Conservation (phyloP, 225 moss, liverwort and hornwort genomes). For the Neckera pumila region DNA sequence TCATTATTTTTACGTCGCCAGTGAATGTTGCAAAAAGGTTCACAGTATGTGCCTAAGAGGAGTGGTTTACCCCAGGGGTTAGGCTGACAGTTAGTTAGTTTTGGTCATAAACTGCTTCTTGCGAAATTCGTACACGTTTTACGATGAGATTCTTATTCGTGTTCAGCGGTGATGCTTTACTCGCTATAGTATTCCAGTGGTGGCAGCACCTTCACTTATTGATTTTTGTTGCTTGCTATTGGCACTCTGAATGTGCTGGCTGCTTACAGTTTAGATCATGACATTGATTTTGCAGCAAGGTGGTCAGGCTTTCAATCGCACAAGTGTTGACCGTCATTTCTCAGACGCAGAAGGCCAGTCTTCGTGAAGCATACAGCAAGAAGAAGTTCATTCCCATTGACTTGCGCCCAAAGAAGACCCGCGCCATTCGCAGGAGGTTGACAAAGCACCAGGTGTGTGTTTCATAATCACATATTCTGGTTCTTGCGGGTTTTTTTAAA, state of each 20-base stretch:
- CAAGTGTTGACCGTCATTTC: constrained; percentile 84
- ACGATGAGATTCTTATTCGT: not conserved
- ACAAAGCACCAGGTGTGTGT: constrained; percentile 68
- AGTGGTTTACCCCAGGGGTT: not conserved
- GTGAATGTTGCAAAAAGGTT: not conserved
- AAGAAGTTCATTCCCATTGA: constrained; percentile 75
- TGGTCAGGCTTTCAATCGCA: constrained; percentile 73
- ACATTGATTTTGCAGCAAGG: constrained; percentile 51
- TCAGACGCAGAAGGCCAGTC: constrained; percentile 65
- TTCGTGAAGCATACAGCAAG: constrained; percentile 74
- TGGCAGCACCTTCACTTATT: not conserved
- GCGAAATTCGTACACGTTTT: no score
- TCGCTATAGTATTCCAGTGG: not conserved
- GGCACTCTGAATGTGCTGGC: not conserved
- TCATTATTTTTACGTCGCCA: not conserved
- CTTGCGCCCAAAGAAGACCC: constrained; percentile 79
- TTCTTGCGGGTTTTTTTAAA: not conserved
- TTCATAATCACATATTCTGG: not conserved
- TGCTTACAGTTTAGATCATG: not conserved
- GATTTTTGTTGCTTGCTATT: not conserved
- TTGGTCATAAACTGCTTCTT: not conserved
- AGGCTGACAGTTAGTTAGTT: not conserved
- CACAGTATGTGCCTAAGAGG: not conserved
- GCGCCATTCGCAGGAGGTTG: constrained; percentile 72
- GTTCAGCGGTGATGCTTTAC: not conserved